Percentiles rank a stretch among this genome's conserved stretches.
Evolutionary conservation across 2,329 filamentous ascomycete genomes (phyloP).

Genomic region (Hortaea sp.): DNA sequence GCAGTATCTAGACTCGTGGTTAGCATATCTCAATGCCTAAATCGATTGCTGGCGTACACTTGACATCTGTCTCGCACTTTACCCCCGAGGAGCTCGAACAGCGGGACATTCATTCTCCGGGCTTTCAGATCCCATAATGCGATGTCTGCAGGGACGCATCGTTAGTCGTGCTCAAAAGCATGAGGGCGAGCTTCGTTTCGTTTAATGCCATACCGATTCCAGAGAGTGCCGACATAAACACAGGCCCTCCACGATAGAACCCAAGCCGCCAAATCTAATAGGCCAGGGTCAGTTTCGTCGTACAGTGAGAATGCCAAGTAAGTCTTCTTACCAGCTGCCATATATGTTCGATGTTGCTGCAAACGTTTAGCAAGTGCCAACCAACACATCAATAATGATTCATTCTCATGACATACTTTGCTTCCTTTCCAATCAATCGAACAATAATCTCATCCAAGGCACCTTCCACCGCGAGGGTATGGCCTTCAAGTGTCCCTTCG

Average conservation of each 20-base stretch:
- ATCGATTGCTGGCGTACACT: slow-evolving; percentile 36
- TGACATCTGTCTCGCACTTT: slow-evolving; percentile 60
- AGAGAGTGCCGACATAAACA: slow-evolving; percentile 69
- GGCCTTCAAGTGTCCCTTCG: slow-evolving; percentile 63
- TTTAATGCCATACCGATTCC: slow-evolving; percentile 72
- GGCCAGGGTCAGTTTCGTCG: too few relatives aligned
- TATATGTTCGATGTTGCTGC: slow-evolving; percentile 68
- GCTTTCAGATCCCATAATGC: slow-evolving; percentile 71
- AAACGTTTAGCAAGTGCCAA: background rate
- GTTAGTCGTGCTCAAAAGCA: too few relatives aligned
- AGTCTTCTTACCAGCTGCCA: slow-evolving; percentile 52
- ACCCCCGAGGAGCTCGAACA: slow-evolving; percentile 65
- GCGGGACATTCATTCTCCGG: slow-evolving; percentile 52
- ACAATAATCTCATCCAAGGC: slow-evolving; percentile 57
- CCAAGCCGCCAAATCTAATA: slow-evolving; percentile 44
- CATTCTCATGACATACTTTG: slow-evolving; percentile 34
- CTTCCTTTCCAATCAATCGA: slow-evolving; percentile 56
- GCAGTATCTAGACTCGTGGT: slow-evolving; percentile 37
- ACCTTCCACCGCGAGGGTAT: slow-evolving; percentile 64
- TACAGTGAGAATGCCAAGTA: too few relatives aligned
- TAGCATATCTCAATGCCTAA: background rate
- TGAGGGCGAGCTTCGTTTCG: slow-evolving; percentile 51
- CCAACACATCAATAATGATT: too few relatives aligned
- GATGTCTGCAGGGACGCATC: slow-evolving; percentile 39
- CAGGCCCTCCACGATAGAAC: slow-evolving; percentile 68